Percentiles rank a stretch among this genome's conserved stretches.
phyloP scores from a whole-genome alignment of 345 rosid species.

The Lepidium africanum region DNA sequence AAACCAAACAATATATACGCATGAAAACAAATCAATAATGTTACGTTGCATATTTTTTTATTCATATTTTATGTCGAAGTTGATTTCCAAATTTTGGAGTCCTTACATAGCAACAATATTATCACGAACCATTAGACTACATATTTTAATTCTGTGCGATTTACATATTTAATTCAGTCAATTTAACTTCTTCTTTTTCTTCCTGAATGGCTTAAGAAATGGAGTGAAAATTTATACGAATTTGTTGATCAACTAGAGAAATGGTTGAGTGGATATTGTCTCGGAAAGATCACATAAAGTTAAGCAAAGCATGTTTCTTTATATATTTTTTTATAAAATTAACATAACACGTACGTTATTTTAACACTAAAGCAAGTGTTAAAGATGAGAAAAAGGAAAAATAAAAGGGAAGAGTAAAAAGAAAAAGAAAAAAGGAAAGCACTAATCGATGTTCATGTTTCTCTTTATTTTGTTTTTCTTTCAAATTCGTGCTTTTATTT shows the following conservation, averaged over 20 bases:
- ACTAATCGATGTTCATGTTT: conserved; percentile 28
- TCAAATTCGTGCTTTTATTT: conserved; percentile 26
- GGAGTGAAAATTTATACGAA: not conserved
- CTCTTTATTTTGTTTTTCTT: not conserved
- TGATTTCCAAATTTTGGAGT: too few species aligned
- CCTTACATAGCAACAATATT: too few species aligned
- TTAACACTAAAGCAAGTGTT: conserved; percentile 17
- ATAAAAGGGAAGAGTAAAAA: not conserved
- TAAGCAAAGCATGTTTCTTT: conserved; percentile 2
- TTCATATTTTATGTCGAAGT: too few species aligned
- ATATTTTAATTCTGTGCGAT: too few species aligned
- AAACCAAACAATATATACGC: not conserved
- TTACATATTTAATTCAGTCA: too few species aligned
- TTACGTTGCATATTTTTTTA: not conserved
- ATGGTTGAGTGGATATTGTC: conserved; percentile 11
- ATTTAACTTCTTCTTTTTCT: too few species aligned
- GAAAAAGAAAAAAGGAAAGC: conserved; percentile 20
- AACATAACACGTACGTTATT: conserved; percentile 14
- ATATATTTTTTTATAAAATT: not conserved
- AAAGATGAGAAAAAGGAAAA: conserved; percentile 10
- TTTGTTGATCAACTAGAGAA: not conserved
- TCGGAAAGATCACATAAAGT: not conserved
- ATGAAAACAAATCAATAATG: not conserved
- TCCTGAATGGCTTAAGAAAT: not conserved
- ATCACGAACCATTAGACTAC: too few species aligned